Percentiles rank a stretch among this genome's conserved stretches.
Evolutionary conservation across 768 basidiomycete genomes (phyloP).

Genomic region (Asterophora lycoperdoides): DNA sequence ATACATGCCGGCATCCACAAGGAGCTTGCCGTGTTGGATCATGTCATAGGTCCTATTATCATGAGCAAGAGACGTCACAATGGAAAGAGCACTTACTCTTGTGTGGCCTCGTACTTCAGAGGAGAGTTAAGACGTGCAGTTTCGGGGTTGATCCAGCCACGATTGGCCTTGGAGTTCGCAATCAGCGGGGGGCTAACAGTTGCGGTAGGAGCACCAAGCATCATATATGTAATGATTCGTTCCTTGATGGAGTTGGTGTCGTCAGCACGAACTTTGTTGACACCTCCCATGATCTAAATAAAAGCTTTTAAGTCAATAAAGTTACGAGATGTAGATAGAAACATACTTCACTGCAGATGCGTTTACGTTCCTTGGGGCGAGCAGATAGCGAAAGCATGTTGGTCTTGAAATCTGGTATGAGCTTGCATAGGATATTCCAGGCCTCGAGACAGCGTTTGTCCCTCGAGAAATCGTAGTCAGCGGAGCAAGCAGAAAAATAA

Average conservation of each 20-base stretch:
- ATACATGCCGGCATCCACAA: constrained; percentile 1
- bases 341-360: not conserved
- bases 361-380: not conserved
- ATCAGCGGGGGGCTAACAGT: not conserved
- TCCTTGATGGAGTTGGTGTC: constrained; percentile 7
- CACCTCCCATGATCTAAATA: constrained; percentile 3
- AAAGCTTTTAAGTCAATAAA: too few species aligned
- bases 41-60: constrained; percentile 3
- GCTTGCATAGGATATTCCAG: not conserved
- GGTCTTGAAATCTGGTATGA: not conserved
- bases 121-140: constrained; percentile 10
- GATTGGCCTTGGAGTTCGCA: not conserved
- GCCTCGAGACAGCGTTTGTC: not conserved
- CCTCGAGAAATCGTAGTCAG: not conserved
- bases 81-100: not conserved
- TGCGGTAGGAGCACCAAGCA: not conserved
- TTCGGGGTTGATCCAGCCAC: constrained; percentile 11
- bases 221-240: constrained; percentile 4
- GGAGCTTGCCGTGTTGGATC: not conserved
- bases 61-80: not conserved
- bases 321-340: not conserved
- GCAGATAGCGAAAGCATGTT: not conserved
- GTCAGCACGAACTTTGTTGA: constrained; percentile 6
- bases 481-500: not conserved
- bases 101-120: constrained; percentile 1